These are phyloP conservation scores for Coemansia sp. DNA, from an alignment of 192 early-diverging fungal species.

Conservation along the genomic window DNA sequence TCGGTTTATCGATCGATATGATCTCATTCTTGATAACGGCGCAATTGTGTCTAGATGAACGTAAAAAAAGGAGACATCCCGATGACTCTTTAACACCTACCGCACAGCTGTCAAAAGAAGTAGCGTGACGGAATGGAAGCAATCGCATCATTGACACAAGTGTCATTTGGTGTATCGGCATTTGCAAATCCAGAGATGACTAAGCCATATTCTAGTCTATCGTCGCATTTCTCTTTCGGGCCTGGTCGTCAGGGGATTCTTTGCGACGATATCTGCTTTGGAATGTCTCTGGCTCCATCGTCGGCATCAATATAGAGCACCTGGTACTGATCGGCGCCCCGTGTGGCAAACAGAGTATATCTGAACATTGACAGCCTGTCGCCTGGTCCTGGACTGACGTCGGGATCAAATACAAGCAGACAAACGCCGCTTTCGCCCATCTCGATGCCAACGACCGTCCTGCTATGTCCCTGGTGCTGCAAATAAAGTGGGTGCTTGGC, in stretches of 20 bases:
- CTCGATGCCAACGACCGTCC: slow-evolving; percentile 64
- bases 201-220: no score
- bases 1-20: background rate
- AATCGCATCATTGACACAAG: no score
- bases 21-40: background rate
- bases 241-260: slow-evolving; percentile 10
- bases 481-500: slow-evolving; percentile 63
- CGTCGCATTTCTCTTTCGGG: no score
- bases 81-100: no score
- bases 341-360: slow-evolving; percentile 8
- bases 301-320: slow-evolving; percentile 23
- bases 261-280: slow-evolving; percentile 9
- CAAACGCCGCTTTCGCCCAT: slow-evolving; percentile 37
- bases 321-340: slow-evolving; percentile 25
- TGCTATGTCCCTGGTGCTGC: slow-evolving; percentile 70
- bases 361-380: background rate
- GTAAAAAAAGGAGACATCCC: no score
- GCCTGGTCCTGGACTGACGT: slow-evolving; percentile 9
- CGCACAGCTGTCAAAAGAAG: no score
- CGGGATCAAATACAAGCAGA: slow-evolving; percentile 66
- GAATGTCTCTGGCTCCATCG: background rate
- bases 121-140: no score
- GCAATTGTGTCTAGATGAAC: no score
- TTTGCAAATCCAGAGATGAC: no score
- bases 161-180: no score